phyloP scores from a whole-genome alignment of 1,284 basidiomycete species.

The Thecaphora frezii region DNA sequence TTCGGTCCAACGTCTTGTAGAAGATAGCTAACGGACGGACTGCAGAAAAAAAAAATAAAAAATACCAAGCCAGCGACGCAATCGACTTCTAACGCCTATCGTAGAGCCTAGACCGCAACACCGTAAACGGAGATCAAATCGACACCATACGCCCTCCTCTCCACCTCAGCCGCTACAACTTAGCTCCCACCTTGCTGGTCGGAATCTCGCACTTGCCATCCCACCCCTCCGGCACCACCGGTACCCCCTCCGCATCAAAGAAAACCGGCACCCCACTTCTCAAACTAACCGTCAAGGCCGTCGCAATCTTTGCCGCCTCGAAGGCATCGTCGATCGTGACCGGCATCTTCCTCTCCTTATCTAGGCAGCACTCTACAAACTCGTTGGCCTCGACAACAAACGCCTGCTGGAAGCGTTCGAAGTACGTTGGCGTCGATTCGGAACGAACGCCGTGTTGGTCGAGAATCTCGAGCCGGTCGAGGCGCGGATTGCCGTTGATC shows the following conservation, averaged over 20 bases:
- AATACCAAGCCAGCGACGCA: no score
- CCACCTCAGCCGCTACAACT: neutral
- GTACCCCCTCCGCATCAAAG: conserved; percentile 45
- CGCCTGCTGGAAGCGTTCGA: conserved; percentile 42
- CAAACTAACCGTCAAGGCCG: conserved; percentile 40
- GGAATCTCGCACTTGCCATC: neutral
- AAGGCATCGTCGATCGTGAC: conserved; percentile 38
- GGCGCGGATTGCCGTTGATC: conserved; percentile 5
- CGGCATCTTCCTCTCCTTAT: neutral
- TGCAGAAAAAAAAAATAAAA: no score
- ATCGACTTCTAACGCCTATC: no score
- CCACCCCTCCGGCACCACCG: conserved; percentile 4
- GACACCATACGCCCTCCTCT: neutral
- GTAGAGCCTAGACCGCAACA: no score
- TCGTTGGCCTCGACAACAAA: conserved; percentile 42
- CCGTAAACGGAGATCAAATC: no score
- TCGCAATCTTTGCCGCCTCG: conserved; percentile 45
- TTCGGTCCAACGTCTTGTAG: no score
- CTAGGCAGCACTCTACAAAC: conserved; percentile 3
- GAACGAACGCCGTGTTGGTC: conserved; percentile 40
- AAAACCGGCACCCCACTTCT: conserved; percentile 26
- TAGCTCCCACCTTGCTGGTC: neutral
- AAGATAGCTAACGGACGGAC: no score
- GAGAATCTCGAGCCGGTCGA: conserved; percentile 13
- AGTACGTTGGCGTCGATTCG: conserved; percentile 25